Evolutionary conservation across 208 protist genomes (phyloP).

Genomic region (Crithidia bombi): DNA sequence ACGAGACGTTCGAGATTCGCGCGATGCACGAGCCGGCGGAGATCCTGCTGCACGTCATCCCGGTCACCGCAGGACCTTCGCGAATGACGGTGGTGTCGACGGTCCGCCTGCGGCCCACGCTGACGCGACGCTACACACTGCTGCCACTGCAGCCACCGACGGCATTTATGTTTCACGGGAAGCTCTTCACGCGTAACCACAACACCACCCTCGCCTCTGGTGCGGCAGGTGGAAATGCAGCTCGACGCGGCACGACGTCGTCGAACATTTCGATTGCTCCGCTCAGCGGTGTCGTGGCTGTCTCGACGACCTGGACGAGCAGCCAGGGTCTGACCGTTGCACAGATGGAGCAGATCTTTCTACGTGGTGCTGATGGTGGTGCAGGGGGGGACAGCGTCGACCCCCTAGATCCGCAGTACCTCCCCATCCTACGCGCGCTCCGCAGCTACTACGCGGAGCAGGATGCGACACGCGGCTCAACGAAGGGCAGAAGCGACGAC

Average conservation of each 20-base stretch:
- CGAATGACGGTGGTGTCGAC: slow-evolving; percentile 57
- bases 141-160: slow-evolving; percentile 69
- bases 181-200: slow-evolving; percentile 31
- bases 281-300: slow-evolving; percentile 56
- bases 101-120: slow-evolving; percentile 57
- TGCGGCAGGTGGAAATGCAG: background rate
- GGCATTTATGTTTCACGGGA: slow-evolving; percentile 57
- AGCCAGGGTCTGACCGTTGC: slow-evolving; percentile 53
- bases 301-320: slow-evolving; percentile 78
- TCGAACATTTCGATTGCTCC: background rate
- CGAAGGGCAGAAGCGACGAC: background rate
- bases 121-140: slow-evolving; percentile 52
- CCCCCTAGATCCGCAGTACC: slow-evolving; percentile 72
- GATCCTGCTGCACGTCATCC: slow-evolving; percentile 81
- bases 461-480: slow-evolving; percentile 17
- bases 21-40: slow-evolving; percentile 67
- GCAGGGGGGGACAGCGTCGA: slow-evolving; percentile 46
- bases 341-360: slow-evolving; percentile 72
- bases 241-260: background rate
- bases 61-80: slow-evolving; percentile 34
- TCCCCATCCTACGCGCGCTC: slow-evolving; percentile 56
- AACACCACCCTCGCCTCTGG: background rate
- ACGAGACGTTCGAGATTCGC: slow-evolving; percentile 86
- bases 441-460: slow-evolving; percentile 60
- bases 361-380: slow-evolving; percentile 25